Evolutionary conservation across 345 rosid genomes (phyloP).

Genomic region (Clarkia xantiana): DNA sequence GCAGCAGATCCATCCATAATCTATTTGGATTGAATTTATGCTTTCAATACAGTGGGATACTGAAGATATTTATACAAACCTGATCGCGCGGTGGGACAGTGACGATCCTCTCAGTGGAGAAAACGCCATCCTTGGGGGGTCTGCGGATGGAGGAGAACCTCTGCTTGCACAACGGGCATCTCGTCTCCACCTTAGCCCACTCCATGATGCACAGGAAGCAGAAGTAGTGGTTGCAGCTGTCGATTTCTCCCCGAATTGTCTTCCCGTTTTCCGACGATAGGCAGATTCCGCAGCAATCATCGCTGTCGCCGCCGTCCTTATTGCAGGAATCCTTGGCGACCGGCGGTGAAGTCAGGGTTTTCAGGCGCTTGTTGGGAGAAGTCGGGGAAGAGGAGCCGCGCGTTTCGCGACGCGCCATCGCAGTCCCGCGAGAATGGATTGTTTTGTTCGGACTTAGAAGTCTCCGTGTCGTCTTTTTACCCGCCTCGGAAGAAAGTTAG

Average conservation of each 20-base stretch:
- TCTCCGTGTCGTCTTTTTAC: no score
- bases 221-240: slow-evolving; percentile 48
- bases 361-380: slow-evolving; percentile 1
- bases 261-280: slow-evolving; percentile 22
- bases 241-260: slow-evolving; percentile 33
- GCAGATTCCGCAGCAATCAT: slow-evolving; percentile 34
- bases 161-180: slow-evolving; percentile 47
- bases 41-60: no score
- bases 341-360: not conserved
- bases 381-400: no score
- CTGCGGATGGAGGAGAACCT: slow-evolving; percentile 30
- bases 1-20: not conserved
- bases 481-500: no score
- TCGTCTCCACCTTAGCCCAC: slow-evolving; percentile 52
- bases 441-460: no score
- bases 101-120: slow-evolving; percentile 20
- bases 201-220: slow-evolving; percentile 58
- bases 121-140: slow-evolving; percentile 24
- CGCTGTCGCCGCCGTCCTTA: not conserved
- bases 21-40: no score
- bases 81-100: slow-evolving; percentile 39
- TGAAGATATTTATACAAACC: slow-evolving; percentile 12
- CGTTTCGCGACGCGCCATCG: slow-evolving; percentile 7
- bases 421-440: not conserved
- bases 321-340: not conserved